Evolutionary conservation across 2,329 filamentous ascomycete genomes (phyloP), one percentile per base, ranked within the genome.

Genomic region (Aspergillus terreus): DNA sequence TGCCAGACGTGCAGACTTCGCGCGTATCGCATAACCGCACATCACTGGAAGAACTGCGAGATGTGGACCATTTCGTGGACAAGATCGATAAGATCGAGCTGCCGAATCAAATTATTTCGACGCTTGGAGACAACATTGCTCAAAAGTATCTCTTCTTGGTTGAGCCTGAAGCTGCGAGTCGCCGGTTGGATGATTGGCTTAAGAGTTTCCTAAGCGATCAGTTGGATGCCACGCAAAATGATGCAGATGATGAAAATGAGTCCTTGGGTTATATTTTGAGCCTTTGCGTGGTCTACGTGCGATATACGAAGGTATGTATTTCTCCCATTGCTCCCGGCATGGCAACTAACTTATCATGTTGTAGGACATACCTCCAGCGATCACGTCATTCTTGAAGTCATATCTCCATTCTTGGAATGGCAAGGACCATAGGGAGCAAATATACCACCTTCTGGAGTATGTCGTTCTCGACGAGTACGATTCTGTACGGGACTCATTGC

Each of bases 61-160:
- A 78, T 54, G 84, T 84, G 11, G 76, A 83, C 21, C 78, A 82
- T 46, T 86, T 95, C 53, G 85, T 90, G 5, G 80, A 82, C 42
- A 87, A 82, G 51, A 70, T 95, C 7, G 89, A 95, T 59, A 87
- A 80, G 58, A 84, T 95, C 23, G 88, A 94, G 67, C 74, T 91
- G 38, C 90, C 90, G 0, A 91, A 88, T 56, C 90, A 95, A 69
- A 77, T 95, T 2, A 83, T 91, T 38, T 88, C 90, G 4, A 83
- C 88, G 4, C 74, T 95, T 12, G 82, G 81, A 2, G 88, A 95
- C 63, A 86, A 86, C 3, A 75, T 95, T 27, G 79, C 92, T 1
- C 89, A 92, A 66, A 94, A 92, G 64, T 81, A 77, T 49, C 76
- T 92, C 21, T 73, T 90, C 32, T 72, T 88, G n/a, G 72, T 88